Evolutionary conservation across 768 basidiomycete species (phyloP), one percentile per base, ranked within the genome.

Genomic region (Russula brevipes): DNA sequence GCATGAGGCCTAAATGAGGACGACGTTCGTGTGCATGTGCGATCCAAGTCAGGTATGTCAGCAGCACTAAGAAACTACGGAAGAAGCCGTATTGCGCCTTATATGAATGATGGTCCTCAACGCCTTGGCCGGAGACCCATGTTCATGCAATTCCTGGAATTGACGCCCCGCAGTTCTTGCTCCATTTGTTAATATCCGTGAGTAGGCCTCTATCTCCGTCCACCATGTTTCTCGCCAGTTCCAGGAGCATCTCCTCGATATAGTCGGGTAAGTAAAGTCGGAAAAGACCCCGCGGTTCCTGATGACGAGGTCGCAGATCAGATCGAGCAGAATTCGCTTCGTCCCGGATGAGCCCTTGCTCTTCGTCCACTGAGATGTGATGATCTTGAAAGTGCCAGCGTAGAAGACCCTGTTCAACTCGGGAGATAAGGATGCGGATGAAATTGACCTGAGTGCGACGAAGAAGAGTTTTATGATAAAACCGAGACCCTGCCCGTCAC

Each of bases 301-400:
- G 33, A 59, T 52, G 7, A 59, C 42, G 33, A 59, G 58, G 19
- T 59, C 58, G n/a, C 49, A 45, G 36, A 59, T 33, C 8, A 59
- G 41, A 14, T 59, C 33, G n/a, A 59, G 51, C 0, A 59, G 19
- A 17, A 52, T 6, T 39, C 11, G 38, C 38, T 38, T 54, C 16
- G 54, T 56, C 41, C 49, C 54, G 9, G 31, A 11, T 1, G 46
- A 57, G 4, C 59, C 30, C 16, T 62, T 57, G 47, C 30, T 31
- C 2, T n/a, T 11, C 10, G 8, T 9, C 65, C 65, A 66, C 36
- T 63, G 46, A 8, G 65, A 57, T 30, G 49, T 63, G 17, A 66
- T 54, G 19, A 38, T 24, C 12, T 10, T 47, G 30, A 66, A 57
- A 4, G 61, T 51, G 24, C 57, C 57, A 7, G 59, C 35, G 12